Percentiles rank a stretch among this genome's conserved stretches.
Conservation (phyloP, 1,139 yeast genomes). For the Arxiozyma slooffiae region DNA sequence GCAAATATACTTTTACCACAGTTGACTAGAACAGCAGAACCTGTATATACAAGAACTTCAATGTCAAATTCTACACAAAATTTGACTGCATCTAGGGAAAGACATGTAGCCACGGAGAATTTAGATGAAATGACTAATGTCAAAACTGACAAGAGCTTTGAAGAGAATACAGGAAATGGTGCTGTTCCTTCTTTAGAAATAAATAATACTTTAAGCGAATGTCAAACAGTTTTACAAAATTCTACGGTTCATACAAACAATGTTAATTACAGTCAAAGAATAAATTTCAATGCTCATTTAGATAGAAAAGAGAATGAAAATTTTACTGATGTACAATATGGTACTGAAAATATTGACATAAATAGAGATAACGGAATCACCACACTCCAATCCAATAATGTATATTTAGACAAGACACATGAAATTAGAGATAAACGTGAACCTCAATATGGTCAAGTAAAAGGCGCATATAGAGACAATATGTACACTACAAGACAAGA, state of each 20-base stretch:
- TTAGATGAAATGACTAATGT: conserved; percentile 16
- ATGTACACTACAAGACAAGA: not conserved
- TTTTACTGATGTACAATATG: not conserved
- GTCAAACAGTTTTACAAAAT: not conserved
- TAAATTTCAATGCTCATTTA: not conserved
- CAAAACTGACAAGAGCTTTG: conserved; percentile 16
- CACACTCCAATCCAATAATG: not conserved
- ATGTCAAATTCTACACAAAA: not conserved
- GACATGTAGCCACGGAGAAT: conserved; percentile 13
- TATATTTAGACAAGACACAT: not conserved
- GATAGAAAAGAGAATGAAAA: not conserved
- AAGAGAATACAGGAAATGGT: conserved; percentile 15
- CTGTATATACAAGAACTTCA: not conserved
- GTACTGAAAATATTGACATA: not conserved
- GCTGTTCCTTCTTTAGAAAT: conserved; percentile 17
- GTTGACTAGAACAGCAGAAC: not conserved
- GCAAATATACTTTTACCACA: not conserved
- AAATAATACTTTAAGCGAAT: conserved; percentile 8
- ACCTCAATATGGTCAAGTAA: not conserved
- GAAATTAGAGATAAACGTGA: no score
- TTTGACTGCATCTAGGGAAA: conserved; percentile 5
- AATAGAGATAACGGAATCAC: no score
- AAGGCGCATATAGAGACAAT: no score
- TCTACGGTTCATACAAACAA: not conserved
- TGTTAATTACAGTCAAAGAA: conserved; percentile 2